Percentiles rank a stretch among this genome's conserved stretches.
Conservation (phyloP, 208 protist genomes). For the Trypanosoma melophagium region DNA sequence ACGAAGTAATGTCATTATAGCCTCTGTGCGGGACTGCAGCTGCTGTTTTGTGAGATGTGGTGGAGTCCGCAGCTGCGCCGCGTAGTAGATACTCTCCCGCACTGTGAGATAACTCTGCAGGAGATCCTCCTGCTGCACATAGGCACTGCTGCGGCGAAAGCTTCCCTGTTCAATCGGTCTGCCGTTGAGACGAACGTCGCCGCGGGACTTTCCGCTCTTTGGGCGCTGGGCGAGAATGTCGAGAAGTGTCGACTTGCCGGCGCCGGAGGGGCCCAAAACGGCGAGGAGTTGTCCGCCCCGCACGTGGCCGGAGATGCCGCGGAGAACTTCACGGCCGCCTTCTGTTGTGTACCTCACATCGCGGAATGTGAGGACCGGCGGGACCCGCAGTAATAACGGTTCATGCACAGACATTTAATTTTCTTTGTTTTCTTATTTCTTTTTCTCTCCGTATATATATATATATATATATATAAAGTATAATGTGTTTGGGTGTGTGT, state of each 20-base stretch:
- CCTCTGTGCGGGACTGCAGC: constrained; percentile 21
- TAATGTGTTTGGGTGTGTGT: no score
- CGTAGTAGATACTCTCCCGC: constrained; percentile 66
- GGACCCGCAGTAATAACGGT: no score
- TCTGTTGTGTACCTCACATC: constrained; percentile 44
- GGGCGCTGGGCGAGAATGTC: constrained; percentile 66
- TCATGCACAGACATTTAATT: no score
- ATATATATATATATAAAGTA: no score
- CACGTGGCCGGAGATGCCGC: constrained; percentile 57
- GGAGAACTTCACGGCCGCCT: constrained; percentile 32
- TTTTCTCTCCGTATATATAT: no score
- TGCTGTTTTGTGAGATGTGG: constrained; percentile 20
- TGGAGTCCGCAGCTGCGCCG: constrained; percentile 58
- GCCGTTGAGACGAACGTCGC: constrained; percentile 59
- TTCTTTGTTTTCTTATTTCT: no score
- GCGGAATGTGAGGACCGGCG: constrained; percentile 39
- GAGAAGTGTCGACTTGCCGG: constrained; percentile 78
- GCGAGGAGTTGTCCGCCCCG: constrained; percentile 63
- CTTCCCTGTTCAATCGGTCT: constrained; percentile 19
- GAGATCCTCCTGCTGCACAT: constrained; percentile 85
- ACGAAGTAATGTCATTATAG: constrained; percentile 42
- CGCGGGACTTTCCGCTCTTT: constrained; percentile 27
- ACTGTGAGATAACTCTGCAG: constrained; percentile 67
- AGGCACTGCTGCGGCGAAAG: constrained; percentile 52
- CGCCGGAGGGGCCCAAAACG: constrained; percentile 74